Evolutionary conservation across 257 asterid genomes (phyloP).

Genomic region (Solanum corneliomulleri): DNA sequence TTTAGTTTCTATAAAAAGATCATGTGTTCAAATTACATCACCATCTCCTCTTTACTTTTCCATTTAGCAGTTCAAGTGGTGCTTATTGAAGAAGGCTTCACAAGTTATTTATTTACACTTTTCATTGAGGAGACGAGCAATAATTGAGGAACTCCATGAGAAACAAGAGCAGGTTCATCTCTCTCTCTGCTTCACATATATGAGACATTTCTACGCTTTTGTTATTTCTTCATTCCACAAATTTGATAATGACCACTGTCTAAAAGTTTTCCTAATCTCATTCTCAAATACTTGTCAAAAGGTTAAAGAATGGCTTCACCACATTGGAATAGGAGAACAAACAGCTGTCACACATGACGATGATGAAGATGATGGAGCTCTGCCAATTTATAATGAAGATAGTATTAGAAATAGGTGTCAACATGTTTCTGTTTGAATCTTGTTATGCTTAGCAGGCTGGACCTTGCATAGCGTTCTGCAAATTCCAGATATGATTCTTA

Average conservation of each 20-base stretch:
- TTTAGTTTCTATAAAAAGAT: neutral
- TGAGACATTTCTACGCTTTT: neutral
- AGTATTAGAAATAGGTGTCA: constrained; percentile 50
- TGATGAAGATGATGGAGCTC: constrained; percentile 80
- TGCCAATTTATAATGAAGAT: constrained; percentile 51
- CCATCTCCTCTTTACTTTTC: neutral
- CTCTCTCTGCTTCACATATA: constrained; percentile 4
- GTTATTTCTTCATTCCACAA: neutral
- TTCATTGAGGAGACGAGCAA: constrained; percentile 72
- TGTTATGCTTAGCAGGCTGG: neutral
- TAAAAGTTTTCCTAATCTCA: neutral
- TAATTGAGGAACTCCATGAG: constrained; percentile 81
- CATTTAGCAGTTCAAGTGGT: constrained; percentile 75
- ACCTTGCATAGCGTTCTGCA: neutral
- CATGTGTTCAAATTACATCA: neutral
- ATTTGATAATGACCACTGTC: neutral
- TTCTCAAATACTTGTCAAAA: constrained; percentile 4
- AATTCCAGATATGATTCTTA: neutral
- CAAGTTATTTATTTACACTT: constrained; percentile 82
- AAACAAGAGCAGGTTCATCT: constrained; percentile 89
- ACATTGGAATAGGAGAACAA: constrained; percentile 78
- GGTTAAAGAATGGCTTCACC: constrained; percentile 87
- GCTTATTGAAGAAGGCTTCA: constrained; percentile 73
- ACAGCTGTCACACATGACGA: constrained; percentile 60
- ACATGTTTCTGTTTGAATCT: neutral